Evolutionary conservation across 148 eudicot species (phyloP).

Genomic region (Vaccinium darrowii): DNA sequence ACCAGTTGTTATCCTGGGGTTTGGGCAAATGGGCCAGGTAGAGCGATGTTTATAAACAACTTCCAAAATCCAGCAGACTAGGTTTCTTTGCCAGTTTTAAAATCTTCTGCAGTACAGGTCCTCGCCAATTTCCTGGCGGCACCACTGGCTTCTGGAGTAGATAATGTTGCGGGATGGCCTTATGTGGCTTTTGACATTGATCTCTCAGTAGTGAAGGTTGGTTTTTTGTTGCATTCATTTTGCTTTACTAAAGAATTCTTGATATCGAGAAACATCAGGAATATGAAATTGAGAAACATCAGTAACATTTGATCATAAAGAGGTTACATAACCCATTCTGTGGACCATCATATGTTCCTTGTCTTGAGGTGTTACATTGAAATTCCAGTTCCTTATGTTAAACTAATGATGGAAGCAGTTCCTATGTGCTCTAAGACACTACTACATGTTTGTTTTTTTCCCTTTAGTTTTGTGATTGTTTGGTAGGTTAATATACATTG

Average conservation of each 20-base stretch:
- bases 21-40: slow-evolving; percentile 99
- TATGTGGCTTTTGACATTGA: slow-evolving; percentile 93
- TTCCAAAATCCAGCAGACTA: neutral
- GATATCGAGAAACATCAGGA: neutral
- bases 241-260: neutral
- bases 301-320: neutral
- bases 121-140: slow-evolving; percentile 91
- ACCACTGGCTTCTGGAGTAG: slow-evolving; percentile 71
- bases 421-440: neutral
- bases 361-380: neutral
- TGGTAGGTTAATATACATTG: neutral
- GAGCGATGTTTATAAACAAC: neutral
- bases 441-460: neutral
- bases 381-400: neutral
- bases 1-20: slow-evolving; percentile 94
- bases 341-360: neutral
- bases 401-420: neutral
- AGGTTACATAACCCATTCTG: neutral
- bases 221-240: slow-evolving; percentile 17
- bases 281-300: neutral
- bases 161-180: slow-evolving; percentile 69
- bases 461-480: neutral
- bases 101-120: slow-evolving; percentile 45
- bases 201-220: slow-evolving; percentile 84
- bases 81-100: neutral